phyloP scores from a whole-genome alignment of 805 yeast species.

The Candida sithepensis region DNA sequence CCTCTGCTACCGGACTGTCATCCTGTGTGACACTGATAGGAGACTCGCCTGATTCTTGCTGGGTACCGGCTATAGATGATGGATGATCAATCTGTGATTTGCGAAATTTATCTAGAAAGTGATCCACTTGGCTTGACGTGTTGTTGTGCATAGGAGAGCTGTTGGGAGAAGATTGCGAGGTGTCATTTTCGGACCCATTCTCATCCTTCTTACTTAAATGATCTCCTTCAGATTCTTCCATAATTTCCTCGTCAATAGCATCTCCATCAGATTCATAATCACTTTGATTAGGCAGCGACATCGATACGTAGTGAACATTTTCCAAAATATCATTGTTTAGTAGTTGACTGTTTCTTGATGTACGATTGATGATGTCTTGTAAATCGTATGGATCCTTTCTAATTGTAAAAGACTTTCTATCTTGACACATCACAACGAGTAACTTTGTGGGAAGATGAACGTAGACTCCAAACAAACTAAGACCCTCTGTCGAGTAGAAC shows the following conservation, averaged over 20 bases:
- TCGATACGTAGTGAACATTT: slow-evolving; percentile 6
- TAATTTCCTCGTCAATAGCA: neutral
- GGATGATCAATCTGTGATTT: no score
- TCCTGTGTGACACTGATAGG: no score
- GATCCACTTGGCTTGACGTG: no score
- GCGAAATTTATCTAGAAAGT: no score
- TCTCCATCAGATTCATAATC: neutral
- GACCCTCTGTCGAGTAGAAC: slow-evolving; percentile 16
- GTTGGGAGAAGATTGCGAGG: no score
- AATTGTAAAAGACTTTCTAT: slow-evolving; percentile 23
- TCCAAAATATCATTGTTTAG: slow-evolving; percentile 2
- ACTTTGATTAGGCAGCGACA: neutral
- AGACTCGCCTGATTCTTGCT: no score
- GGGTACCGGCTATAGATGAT: no score
- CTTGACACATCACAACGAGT: slow-evolving; percentile 18
- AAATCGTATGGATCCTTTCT: slow-evolving; percentile 21
- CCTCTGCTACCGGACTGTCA: neutral
- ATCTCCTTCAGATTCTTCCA: neutral
- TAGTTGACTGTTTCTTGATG: slow-evolving; percentile 14
- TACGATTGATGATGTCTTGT: slow-evolving; percentile 26
- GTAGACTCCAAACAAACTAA: slow-evolving; percentile 28
- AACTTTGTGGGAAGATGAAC: slow-evolving; percentile 19
- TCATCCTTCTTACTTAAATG: neutral
- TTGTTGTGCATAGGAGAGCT: no score
- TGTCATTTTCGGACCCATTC: no score